Evolutionary conservation across 495 filamentous ascomycete species (phyloP), one percentile per base, ranked within the genome.

Genomic region (Talaromyces wortmannii): DNA sequence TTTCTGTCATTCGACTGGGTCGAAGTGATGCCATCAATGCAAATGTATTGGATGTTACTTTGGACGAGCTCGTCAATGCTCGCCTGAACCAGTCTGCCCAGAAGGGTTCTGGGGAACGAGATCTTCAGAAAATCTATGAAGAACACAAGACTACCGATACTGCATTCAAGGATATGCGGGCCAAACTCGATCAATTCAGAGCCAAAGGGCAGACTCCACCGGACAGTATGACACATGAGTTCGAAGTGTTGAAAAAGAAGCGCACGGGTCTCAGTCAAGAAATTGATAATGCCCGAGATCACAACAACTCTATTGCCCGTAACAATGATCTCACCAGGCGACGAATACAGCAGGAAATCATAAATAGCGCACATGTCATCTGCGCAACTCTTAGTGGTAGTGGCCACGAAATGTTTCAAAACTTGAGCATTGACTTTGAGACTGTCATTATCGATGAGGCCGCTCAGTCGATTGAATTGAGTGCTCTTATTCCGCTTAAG

Each of bases 361-460:
- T 97, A 44, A 84, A 95, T 60, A 83, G 84, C 18, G 89, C 94
- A 10, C 88, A 97, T 70, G 87, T 97, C 31, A 86, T 98, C 44
- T 98, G 94, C 67, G 89, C 94, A 18, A 98, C 94, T 0, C 84
- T 98, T 52, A 96, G 90, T 66, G 94, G 92, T 52, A 92, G 88
- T 70, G 94, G 94, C 13, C 95, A 97, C 61, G 95, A 98, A 50
- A 96, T 98, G 86, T 95, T 98, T 74, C 91, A 91, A 70, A 86
- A 85, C 60, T 71, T 97, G 49, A 92, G 88, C 60, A 90, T 97
- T 51, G 94, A 97, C 67, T 97, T 98, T 59, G 94, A 98, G 70
- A 97, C 94, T 0, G 94, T 98, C 57, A 87, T 98, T 63, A 96
- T 98, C 62, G 94, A 98, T 62, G 94, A 98, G 77, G 94, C 94